Base-by-base conservation (phyloP, 83 land plant genomes). In the Isoetes engelmannii region DNA sequence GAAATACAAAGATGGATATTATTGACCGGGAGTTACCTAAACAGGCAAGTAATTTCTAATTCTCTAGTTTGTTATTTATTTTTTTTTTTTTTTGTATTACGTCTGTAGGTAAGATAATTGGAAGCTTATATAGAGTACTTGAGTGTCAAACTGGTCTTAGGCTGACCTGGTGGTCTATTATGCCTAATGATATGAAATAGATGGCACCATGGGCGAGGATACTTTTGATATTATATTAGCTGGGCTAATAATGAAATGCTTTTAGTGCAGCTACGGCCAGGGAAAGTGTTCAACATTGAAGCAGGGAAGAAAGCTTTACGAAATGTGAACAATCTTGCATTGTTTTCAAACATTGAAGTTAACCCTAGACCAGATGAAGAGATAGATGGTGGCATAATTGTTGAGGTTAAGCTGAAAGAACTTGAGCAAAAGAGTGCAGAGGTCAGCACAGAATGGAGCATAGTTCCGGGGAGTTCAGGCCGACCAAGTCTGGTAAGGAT, bases 361-460 rank as follows among this genome's bases (percentile, higher is more conserved):
- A 94, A 94, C 65, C 99, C 97, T 7, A 69, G 82, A 21, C 93
- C 90, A 28, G 99, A 94, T 85, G 99, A 94, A 70, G 86, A 83
- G 80, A 84, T 72, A 69, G 99, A 94, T 63, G 97, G 99, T 37
- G 90, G 93, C 3, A 90, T 94, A 18, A 81, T 91, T 49, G 93
- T 94, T n/a, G 97, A 94, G 66, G 82, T 94, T 4, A 94, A 90
- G 79, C 88, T 94, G 61, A 88, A 91, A 77, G 99, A 94, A 65
- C 82, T 94, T 21, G 99, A 94, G 59, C 97, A 86, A 57, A 90
- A 88, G 65, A 83, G 90, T 4, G 97, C 93, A 67, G 99, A 94
- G 72, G 93, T 94, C 45, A 84, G 83, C 71, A 84, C 99, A 45
- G 93, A 94, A 69, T 94, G 99, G 99, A 94, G 90, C 68, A 86